phyloP scores from a whole-genome alignment of 306 rosid genomes.

The Corylus americana region DNA sequence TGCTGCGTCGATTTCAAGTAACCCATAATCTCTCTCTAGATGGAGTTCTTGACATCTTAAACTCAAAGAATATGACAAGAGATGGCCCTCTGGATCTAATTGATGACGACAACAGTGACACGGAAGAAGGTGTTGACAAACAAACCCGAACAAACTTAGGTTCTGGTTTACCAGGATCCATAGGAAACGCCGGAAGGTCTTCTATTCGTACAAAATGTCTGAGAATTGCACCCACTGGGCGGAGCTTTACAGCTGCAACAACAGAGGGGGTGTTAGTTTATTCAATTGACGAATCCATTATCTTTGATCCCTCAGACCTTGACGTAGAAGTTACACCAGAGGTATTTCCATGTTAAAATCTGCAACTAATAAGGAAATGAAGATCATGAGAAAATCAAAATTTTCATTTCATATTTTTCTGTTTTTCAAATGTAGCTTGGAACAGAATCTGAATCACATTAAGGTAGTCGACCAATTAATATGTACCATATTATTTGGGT shows the following conservation, averaged over 20 bases:
- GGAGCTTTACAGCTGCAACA: conserved; percentile 92
- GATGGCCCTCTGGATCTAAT: conserved; percentile 90
- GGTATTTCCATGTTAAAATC: conserved; percentile 39
- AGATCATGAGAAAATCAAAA: background rate
- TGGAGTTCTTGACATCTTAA: conserved; percentile 88
- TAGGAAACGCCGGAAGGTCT: conserved; percentile 85
- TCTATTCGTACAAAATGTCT: conserved; percentile 74
- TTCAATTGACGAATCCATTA: conserved; percentile 85
- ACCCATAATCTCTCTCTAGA: conserved; percentile 90
- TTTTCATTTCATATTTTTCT: background rate
- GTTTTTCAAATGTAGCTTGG: conserved; percentile 14
- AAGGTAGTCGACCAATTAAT: background rate
- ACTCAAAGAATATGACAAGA: conserved; percentile 94
- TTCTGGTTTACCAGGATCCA: conserved; percentile 78
- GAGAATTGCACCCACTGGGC: conserved; percentile 91
- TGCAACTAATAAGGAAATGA: conserved; percentile 2
- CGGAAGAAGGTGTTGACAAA: conserved; percentile 63
- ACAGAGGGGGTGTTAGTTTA: conserved; percentile 89
- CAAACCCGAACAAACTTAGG: conserved; percentile 72
- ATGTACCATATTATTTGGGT: background rate
- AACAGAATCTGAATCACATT: conserved; percentile 8
- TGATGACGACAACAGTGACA: conserved; percentile 62
- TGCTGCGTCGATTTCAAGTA: conserved; percentile 81
- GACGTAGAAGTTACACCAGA: conserved; percentile 96
- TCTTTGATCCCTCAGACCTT: conserved; percentile 93